A percentile compares a stretch with the other conserved stretches of the same genome.
phyloP scores from a whole-genome alignment of 2,329 filamentous ascomycete genomes.

The Fusarium sp. region DNA sequence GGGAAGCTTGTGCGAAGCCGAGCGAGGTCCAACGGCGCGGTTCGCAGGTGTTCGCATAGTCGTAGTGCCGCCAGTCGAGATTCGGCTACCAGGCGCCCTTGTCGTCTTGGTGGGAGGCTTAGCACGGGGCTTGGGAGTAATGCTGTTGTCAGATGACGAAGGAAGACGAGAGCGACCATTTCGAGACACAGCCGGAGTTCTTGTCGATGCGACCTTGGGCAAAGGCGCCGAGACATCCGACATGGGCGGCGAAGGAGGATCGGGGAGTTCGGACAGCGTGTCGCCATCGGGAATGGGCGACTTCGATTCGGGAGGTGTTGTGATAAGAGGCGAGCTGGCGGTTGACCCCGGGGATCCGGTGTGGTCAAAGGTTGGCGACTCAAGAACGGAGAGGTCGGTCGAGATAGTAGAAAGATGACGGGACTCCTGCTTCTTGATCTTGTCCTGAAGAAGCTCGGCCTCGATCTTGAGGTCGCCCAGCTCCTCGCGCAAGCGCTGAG shows the following conservation, averaged over 20 bases:
- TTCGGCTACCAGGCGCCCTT: conserved; percentile 54
- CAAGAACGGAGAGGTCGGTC: conserved; percentile 72
- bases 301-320: conserved; percentile 83
- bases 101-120: conserved; percentile 53
- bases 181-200: conserved; percentile 45
- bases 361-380: conserved; percentile 79
- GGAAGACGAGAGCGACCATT: conserved; percentile 60
- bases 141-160: conserved; percentile 63
- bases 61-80: conserved; percentile 60
- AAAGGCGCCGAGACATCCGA: conserved; percentile 82
- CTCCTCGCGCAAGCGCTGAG: conserved; percentile 90
- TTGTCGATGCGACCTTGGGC: conserved; percentile 58
- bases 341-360: conserved; percentile 82
- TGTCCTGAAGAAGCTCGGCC: conserved; percentile 92
- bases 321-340: conserved; percentile 90
- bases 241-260: conserved; percentile 93
- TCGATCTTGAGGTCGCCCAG: conserved; percentile 94
- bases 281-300: conserved; percentile 68
- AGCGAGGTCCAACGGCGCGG: conserved; percentile 67
- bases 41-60: conserved; percentile 61
- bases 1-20: conserved; percentile 62
- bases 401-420: conserved; percentile 70
- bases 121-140: conserved; percentile 69
- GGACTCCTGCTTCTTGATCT: conserved; percentile 78
- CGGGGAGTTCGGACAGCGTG: conserved; percentile 74